These are phyloP conservation scores for Cyberlindnera americana DNA, from an alignment of 805 yeast species.

Conservation along the genomic window DNA sequence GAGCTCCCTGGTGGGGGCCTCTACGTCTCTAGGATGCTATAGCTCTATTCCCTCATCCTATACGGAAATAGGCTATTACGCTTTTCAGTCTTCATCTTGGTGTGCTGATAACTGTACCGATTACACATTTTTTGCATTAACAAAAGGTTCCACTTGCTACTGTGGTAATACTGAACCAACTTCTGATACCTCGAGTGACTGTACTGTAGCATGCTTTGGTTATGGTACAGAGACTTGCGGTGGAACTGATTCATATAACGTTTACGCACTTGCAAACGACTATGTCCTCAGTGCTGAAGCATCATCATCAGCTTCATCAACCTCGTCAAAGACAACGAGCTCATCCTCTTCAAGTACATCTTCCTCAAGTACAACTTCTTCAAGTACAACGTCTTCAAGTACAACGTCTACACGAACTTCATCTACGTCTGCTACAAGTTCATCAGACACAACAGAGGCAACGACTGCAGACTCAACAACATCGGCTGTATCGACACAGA, in stretches of 20 bases:
- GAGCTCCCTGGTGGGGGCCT: background rate
- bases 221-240: slow-evolving; percentile 61
- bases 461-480: slow-evolving; percentile 19
- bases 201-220: slow-evolving; percentile 51
- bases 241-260: slow-evolving; percentile 45
- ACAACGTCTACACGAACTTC: too few relatives aligned
- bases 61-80: slow-evolving; percentile 34
- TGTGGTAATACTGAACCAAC: slow-evolving; percentile 51
- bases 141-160: slow-evolving; percentile 49
- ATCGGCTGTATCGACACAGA: slow-evolving; percentile 23
- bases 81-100: slow-evolving; percentile 47
- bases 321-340: background rate
- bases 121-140: slow-evolving; percentile 41
- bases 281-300: slow-evolving; percentile 7
- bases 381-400: slow-evolving; percentile 1
- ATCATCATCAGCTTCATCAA: slow-evolving; percentile 3
- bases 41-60: slow-evolving; percentile 21
- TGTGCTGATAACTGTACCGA: slow-evolving; percentile 44
- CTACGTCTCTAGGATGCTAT: slow-evolving; percentile 20
- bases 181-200: slow-evolving; percentile 31
- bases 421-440: slow-evolving; percentile 19
- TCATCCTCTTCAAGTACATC: background rate
- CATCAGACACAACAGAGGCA: slow-evolving; percentile 18
- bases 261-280: slow-evolving; percentile 29
- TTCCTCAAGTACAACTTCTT: background rate